These are phyloP conservation scores for Penicillium oxalicum DNA, from an alignment of 2,329 filamentous ascomycete species.

Conservation along the genomic window DNA sequence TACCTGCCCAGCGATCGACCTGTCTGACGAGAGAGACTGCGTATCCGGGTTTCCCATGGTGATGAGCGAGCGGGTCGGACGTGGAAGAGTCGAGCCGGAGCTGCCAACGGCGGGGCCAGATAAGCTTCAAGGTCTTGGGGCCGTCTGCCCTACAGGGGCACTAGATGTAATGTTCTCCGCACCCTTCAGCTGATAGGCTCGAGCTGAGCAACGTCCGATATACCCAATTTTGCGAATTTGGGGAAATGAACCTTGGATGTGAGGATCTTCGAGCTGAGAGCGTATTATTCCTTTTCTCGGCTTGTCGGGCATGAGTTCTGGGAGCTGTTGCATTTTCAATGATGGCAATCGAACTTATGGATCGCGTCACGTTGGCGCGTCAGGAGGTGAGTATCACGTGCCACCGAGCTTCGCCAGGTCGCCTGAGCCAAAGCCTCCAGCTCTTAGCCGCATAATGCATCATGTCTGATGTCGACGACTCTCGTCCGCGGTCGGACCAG, in stretches of 20 bases:
- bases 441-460: too few species aligned
- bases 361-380: conserved; percentile 7
- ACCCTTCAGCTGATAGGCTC: conserved; percentile 25
- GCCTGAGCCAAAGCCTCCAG: too few species aligned
- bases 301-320: too few species aligned
- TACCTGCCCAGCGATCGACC: conserved; percentile 22
- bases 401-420: conserved; percentile 12
- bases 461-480: too few species aligned
- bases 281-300: too few species aligned
- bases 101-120: conserved; percentile 21
- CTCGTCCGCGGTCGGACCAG: too few species aligned
- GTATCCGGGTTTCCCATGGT: conserved; percentile 27
- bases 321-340: too few species aligned
- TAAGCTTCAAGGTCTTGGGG: conserved; percentile 12
- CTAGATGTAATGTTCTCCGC: conserved; percentile 18
- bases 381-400: conserved; percentile 19
- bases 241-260: too few species aligned
- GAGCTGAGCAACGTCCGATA: conserved; percentile 20
- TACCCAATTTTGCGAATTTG: conserved; percentile 1
- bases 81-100: conserved; percentile 20
- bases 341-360: not conserved
- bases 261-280: too few species aligned
- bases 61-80: conserved; percentile 28
- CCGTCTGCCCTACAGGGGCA: conserved; percentile 23
- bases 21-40: conserved; percentile 20